A percentile compares a stretch with the other conserved stretches of the same genome.
Conservation (phyloP, 768 basidiomycete species). For the Filobasidium floriforme region DNA sequence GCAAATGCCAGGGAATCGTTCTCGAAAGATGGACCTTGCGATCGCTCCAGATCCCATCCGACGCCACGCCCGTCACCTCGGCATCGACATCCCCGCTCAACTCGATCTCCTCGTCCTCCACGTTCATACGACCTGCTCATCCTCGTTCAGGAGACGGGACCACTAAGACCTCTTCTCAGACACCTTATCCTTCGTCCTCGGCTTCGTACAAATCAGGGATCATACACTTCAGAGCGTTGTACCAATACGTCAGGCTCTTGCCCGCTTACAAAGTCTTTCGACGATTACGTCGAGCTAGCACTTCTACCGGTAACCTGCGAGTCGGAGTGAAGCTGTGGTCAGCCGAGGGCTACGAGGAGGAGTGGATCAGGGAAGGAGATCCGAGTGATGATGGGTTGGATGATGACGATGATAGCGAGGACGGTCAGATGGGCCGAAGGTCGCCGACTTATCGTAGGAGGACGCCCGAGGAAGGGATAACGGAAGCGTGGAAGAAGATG, state of each 20-base stretch:
- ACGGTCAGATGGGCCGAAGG: neutral
- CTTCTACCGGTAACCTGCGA: conserved; percentile 26
- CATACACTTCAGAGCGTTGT: conserved; percentile 39
- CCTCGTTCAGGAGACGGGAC: neutral
- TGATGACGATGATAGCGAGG: conserved; percentile 7
- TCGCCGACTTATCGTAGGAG: conserved; percentile 24
- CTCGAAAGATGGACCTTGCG: conserved; percentile 41
- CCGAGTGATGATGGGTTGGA: neutral
- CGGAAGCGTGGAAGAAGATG: conserved; percentile 41
- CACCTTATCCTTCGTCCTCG: conserved; percentile 25
- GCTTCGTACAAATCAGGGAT: conserved; percentile 39
- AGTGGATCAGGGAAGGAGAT: neutral
- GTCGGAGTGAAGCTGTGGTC: conserved; percentile 43
- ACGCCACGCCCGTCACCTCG: neutral
- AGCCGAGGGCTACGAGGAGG: conserved; percentile 28
- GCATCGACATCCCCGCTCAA: neutral
- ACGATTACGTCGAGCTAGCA: conserved; percentile 19
- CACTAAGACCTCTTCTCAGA: neutral
- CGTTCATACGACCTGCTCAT: neutral
- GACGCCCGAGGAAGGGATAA: conserved; percentile 22
- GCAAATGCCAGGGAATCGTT: conserved; percentile 36
- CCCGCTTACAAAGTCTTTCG: conserved; percentile 38
- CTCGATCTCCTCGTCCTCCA: conserved; percentile 1
- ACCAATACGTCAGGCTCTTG: conserved; percentile 32
- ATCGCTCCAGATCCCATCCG: conserved; percentile 14